Evolutionary conservation across 768 basidiomycete species (phyloP).

Genomic region (Trichaptum fuscoviolaceum): DNA sequence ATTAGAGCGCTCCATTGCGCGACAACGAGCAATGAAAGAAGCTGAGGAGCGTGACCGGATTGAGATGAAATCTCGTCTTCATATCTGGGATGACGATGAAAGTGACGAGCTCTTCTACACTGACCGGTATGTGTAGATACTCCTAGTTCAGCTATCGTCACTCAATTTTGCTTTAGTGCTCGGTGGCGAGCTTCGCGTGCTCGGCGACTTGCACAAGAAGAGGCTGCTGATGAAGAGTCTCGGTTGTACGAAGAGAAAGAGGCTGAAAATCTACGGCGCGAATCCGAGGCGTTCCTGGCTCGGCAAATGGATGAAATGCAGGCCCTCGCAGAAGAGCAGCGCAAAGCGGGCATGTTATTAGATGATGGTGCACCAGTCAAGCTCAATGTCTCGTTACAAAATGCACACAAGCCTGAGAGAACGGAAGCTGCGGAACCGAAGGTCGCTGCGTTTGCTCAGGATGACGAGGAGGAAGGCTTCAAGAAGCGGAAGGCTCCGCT

Average conservation of each 20-base stretch:
- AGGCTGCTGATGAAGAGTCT: conserved; percentile 79
- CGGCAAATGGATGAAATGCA: conserved; percentile 96
- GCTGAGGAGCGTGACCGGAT: conserved; percentile 74
- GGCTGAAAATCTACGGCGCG: conserved; percentile 77
- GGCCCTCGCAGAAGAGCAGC: conserved; percentile 83
- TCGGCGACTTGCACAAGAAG: conserved; percentile 69
- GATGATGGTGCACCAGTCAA: conserved; percentile 91
- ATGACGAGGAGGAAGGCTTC: conserved; percentile 74
- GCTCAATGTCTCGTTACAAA: conserved; percentile 69
- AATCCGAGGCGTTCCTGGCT: conserved; percentile 91
- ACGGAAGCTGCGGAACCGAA: conserved; percentile 41
- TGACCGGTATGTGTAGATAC: conserved; percentile 54
- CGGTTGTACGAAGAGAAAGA: conserved; percentile 80
- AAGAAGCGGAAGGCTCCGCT: conserved; percentile 81
- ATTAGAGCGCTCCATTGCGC: conserved; percentile 69
- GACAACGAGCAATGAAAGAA: conserved; percentile 66
- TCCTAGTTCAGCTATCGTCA: conserved; percentile 3
- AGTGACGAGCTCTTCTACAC: conserved; percentile 91
- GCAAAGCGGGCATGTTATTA: conserved; percentile 82
- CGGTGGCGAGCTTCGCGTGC: conserved; percentile 83
- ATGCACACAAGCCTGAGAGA: conserved; percentile 40
- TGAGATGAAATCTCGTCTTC: conserved; percentile 76
- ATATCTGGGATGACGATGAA: conserved; percentile 90
- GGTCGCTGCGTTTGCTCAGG: conserved; percentile 65
- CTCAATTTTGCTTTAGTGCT: conserved; percentile 34